These are phyloP conservation scores for Sporothrix sp. DNA, from an alignment of 2,329 filamentous ascomycete genomes.

Conservation along the genomic window DNA sequence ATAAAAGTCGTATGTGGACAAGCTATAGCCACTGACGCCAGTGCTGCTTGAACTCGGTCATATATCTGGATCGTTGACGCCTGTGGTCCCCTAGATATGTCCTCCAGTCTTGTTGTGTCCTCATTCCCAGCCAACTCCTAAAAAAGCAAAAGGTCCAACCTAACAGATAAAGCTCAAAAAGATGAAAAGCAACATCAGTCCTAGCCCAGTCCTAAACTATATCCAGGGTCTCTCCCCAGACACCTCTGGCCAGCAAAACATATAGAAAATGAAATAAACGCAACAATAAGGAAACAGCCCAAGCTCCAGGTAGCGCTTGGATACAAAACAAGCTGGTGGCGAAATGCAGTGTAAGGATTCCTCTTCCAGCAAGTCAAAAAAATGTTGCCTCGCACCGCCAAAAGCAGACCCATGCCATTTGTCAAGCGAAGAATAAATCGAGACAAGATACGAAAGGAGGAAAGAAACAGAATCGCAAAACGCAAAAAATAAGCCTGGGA, in stretches of 20 bases:
- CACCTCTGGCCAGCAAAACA: background rate
- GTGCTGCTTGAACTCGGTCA: conserved; percentile 6
- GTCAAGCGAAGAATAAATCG: background rate
- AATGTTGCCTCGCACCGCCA: too few relatives aligned
- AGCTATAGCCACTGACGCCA: conserved; percentile 5
- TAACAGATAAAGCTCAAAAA: background rate
- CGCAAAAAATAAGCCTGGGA: too few relatives aligned
- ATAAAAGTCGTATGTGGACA: conserved; percentile 4
- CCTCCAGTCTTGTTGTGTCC: background rate
- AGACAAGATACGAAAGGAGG: background rate
- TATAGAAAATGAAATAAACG: background rate
- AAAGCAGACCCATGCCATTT: background rate
- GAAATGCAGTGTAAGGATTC: background rate
- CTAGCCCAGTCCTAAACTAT: background rate
- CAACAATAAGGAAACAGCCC: background rate
- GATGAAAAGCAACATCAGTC: background rate
- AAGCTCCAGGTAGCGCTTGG: background rate
- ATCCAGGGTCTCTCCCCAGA: background rate
- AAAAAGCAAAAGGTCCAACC: background rate
- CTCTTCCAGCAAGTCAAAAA: too few relatives aligned
- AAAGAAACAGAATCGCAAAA: background rate
- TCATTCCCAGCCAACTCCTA: conserved; percentile 10
- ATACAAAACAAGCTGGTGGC: background rate
- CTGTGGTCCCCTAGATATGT: background rate
- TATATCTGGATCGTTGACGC: conserved; percentile 10